Conservation (phyloP, 257 asterid species). For the Solanum arcanum region DNA sequence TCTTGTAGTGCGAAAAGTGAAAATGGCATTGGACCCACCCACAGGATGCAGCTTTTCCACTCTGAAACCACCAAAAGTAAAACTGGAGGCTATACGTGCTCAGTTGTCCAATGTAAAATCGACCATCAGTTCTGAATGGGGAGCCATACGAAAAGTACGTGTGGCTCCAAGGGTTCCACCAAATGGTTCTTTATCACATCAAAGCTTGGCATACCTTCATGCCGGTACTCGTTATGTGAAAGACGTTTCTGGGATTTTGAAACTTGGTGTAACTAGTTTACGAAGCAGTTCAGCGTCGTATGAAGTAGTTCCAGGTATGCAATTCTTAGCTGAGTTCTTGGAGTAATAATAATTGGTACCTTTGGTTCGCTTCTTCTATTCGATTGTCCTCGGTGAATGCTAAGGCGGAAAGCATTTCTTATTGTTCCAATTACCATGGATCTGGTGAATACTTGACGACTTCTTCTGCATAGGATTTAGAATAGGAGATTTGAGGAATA, state of each 20-base stretch:
- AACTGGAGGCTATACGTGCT: slow-evolving; percentile 52
- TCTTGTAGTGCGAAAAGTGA: slow-evolving; percentile 77
- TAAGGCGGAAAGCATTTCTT: neutral
- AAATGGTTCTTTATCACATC: slow-evolving; percentile 48
- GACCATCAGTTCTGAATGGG: slow-evolving; percentile 62
- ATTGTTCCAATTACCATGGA: neutral
- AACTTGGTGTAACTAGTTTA: slow-evolving; percentile 62
- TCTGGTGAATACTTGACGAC: neutral
- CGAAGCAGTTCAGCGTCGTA: slow-evolving; percentile 48
- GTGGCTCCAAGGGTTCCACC: slow-evolving; percentile 35
- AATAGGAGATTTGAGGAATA: neutral
- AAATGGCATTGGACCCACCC: slow-evolving; percentile 82
- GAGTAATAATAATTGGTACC: neutral
- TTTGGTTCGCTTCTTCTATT: neutral
- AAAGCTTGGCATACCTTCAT: slow-evolving; percentile 51
- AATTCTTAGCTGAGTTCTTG: neutral
- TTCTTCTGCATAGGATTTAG: neutral
- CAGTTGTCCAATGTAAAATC: slow-evolving; percentile 64
- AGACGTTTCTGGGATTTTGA: slow-evolving; percentile 68
- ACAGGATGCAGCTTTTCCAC: slow-evolving; percentile 69
- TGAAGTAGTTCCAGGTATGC: slow-evolving; percentile 70
- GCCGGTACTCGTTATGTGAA: slow-evolving; percentile 61
- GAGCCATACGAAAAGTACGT: slow-evolving; percentile 41
- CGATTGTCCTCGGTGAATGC: neutral
- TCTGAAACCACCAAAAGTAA: slow-evolving; percentile 45